A percentile compares a stretch with the other conserved stretches of the same genome.
Conservation (phyloP, 2,329 filamentous ascomycete species). For the Pezicula rhizophila region DNA sequence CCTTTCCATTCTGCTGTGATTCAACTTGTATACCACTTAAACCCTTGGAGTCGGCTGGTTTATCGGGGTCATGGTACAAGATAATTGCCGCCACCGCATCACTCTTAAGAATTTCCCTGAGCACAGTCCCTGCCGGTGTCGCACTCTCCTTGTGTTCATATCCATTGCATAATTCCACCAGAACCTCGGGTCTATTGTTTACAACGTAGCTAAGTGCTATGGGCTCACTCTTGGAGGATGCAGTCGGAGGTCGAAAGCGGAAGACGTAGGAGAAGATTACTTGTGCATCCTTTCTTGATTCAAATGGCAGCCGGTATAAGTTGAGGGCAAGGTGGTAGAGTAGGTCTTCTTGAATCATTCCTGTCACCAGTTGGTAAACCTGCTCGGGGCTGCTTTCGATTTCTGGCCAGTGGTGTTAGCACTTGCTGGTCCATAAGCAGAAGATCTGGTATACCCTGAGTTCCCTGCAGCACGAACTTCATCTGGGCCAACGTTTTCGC, state of each 20-base stretch:
- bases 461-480: conserved; percentile 90
- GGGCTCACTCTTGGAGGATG: conserved; percentile 65
- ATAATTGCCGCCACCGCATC: conserved; percentile 88
- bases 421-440: background rate
- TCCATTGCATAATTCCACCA: conserved; percentile 81
- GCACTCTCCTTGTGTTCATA: conserved; percentile 89
- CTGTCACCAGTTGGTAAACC: conserved; percentile 77
- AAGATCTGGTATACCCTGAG: conserved; percentile 59
- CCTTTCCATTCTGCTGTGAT: conserved; percentile 67
- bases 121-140: conserved; percentile 81
- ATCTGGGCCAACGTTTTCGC: conserved; percentile 82
- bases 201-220: conserved; percentile 86
- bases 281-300: conserved; percentile 91
- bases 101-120: conserved; percentile 83
- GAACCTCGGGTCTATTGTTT: conserved; percentile 76
- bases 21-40: conserved; percentile 73
- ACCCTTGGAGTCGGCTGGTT: conserved; percentile 66
- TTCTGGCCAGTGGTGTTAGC: conserved; percentile 47
- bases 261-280: conserved; percentile 94
- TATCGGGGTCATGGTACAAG: conserved; percentile 77
- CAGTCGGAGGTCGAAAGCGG: conserved; percentile 71
- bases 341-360: conserved; percentile 83
- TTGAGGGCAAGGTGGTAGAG: conserved; percentile 77
- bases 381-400: conserved; percentile 80
- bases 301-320: conserved; percentile 84